Conservation (phyloP, 1,139 yeast genomes). For the Eremothecium cymbalariae region DNA sequence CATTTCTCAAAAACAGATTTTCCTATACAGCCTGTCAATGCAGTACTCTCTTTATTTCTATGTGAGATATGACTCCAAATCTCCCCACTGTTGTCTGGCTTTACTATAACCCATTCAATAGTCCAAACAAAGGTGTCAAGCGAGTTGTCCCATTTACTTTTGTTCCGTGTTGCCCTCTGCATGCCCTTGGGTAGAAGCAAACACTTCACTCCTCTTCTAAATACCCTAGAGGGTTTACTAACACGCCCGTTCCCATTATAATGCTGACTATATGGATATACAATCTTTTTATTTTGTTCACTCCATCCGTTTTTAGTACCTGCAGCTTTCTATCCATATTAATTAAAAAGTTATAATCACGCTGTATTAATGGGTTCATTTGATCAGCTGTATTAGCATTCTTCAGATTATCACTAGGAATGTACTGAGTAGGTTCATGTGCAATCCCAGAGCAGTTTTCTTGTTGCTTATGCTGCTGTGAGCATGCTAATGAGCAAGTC, state of each 20-base stretch:
- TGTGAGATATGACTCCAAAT: conserved; percentile 30
- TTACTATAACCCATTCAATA: conserved; percentile 53
- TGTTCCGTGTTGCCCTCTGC: conserved; percentile 60
- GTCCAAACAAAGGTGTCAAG: conserved; percentile 67
- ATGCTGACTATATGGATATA: conserved; percentile 17
- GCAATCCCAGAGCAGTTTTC: conserved; percentile 59
- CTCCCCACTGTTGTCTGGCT: conserved; percentile 17
- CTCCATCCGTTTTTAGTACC: conserved; percentile 44
- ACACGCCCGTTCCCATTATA: conserved; percentile 15
- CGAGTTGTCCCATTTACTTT: conserved; percentile 66
- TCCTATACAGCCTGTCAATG: conserved; percentile 24
- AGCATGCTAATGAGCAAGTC: conserved; percentile 70
- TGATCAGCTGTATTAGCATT: conserved; percentile 36
- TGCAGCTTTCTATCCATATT: conserved; percentile 50
- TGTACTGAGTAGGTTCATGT: conserved; percentile 49
- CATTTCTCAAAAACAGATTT: conserved; percentile 25
- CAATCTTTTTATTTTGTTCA: conserved; percentile 28
- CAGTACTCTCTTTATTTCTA: conserved; percentile 35
- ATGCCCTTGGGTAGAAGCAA: conserved; percentile 61
- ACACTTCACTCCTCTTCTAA: conserved; percentile 46
- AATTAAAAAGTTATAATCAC: conserved; percentile 76
- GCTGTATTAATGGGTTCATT: conserved; percentile 44
- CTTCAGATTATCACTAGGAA: conserved; percentile 30
- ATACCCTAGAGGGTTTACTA: conserved; percentile 18
- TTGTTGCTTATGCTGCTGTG: conserved; percentile 56